These are phyloP conservation scores for Dactylorhiza incarnata DNA, from an alignment of 106 monocot species.

Conservation along the genomic window DNA sequence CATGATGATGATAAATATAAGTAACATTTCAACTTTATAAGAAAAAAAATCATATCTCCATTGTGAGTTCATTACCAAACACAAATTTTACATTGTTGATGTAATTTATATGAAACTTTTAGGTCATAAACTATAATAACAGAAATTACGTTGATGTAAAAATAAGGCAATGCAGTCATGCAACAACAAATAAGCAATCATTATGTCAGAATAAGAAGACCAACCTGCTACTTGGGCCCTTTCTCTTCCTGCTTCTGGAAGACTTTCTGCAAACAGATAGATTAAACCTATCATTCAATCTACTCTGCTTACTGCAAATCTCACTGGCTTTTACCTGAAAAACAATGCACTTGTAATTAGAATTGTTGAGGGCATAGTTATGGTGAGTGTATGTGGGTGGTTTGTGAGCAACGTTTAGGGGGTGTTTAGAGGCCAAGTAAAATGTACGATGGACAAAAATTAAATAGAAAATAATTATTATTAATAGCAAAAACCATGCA, in stretches of 20 bases:
- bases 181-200: neutral
- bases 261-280: constrained; percentile 15
- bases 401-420: too few relatives aligned
- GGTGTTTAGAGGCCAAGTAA: too few relatives aligned
- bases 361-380: too few relatives aligned
- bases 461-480: neutral
- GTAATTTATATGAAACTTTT: neutral
- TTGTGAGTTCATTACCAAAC: neutral
- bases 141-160: neutral
- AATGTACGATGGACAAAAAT: neutral
- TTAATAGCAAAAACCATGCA: neutral
- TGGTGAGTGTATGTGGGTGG: too few relatives aligned
- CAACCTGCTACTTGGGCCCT: constrained; percentile 12
- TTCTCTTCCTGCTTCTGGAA: constrained; percentile 17
- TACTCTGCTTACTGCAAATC: neutral
- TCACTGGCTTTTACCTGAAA: constrained; percentile 6
- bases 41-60: neutral
- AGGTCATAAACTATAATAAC: neutral
- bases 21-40: neutral
- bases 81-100: neutral
- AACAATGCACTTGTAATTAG: neutral
- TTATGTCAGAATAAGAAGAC: neutral
- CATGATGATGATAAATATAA: neutral
- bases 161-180: neutral
- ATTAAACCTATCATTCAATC: constrained; percentile 2